These are phyloP conservation scores for Amanita subjunquillea DNA, from an alignment of 768 basidiomycete species.

Conservation along the genomic window DNA sequence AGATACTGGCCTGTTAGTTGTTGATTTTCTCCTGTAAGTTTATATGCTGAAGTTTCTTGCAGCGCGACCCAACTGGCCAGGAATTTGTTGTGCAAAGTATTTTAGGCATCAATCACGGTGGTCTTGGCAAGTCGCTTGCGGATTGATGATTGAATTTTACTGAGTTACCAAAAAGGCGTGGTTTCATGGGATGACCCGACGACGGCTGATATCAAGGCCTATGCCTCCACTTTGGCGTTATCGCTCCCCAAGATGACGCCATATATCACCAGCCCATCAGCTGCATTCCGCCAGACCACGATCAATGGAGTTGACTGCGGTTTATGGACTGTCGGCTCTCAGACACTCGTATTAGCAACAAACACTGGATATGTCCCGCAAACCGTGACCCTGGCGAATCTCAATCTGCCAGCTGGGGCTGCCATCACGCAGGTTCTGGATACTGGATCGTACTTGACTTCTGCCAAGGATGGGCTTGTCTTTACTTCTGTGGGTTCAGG, in stretches of 20 bases:
- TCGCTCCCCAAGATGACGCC: conserved; percentile 33
- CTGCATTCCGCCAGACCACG: conserved; percentile 29
- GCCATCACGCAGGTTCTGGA: conserved; percentile 22
- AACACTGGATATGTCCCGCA: conserved; percentile 36
- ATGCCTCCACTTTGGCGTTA: conserved; percentile 37
- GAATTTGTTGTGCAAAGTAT: conserved; percentile 61
- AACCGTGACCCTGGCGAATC: conserved; percentile 19
- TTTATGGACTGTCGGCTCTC: conserved; percentile 30
- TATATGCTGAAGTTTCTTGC: neutral
- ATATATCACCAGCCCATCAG: conserved; percentile 33
- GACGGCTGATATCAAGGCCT: conserved; percentile 37
- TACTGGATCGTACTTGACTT: conserved; percentile 20
- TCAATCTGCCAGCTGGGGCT: conserved; percentile 15
- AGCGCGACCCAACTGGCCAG: conserved; percentile 51
- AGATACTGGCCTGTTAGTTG: conserved; percentile 40
- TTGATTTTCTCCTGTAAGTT: neutral
- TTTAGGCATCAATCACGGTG: conserved; percentile 64
- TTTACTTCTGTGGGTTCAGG: conserved; percentile 32
- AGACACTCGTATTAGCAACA: conserved; percentile 38
- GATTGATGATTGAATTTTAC: neutral
- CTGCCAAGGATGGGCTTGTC: conserved; percentile 16
- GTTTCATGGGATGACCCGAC: conserved; percentile 49
- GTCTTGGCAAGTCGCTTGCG: conserved; percentile 27
- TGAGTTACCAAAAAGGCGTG: conserved; percentile 21
- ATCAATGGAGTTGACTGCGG: conserved; percentile 36